These are phyloP conservation scores for Coelastrella sp. DNA, from an alignment of 139 green algal genomes.

Conservation along the genomic window DNA sequence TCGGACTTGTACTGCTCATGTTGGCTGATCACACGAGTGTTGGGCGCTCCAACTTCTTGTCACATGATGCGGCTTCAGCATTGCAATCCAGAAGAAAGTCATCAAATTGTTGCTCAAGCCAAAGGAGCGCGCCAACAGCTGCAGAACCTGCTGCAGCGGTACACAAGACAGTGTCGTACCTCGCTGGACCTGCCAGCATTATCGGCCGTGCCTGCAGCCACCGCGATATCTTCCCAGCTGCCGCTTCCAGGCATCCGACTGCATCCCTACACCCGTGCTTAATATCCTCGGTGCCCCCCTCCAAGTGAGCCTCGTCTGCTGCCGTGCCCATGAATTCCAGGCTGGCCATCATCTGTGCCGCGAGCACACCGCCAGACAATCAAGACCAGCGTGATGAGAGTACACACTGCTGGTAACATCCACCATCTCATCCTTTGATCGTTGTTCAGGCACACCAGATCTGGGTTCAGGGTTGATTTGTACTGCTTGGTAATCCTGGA, in stretches of 20 bases:
- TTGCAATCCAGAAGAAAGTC: too few relatives aligned
- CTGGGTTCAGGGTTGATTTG: constrained; percentile 1
- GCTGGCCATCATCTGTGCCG: neutral
- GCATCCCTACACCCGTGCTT: neutral
- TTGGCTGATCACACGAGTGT: too few relatives aligned
- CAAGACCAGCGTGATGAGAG: constrained; percentile 16
- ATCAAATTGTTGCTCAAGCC: too few relatives aligned
- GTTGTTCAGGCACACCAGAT: constrained; percentile 34
- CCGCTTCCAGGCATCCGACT: neutral
- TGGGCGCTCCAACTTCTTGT: too few relatives aligned
- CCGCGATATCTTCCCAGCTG: neutral
- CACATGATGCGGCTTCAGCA: too few relatives aligned
- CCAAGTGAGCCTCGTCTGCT: constrained; percentile 10
- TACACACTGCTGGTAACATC: neutral
- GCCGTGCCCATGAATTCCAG: neutral
- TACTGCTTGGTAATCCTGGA: constrained; percentile 30
- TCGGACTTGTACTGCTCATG: too few relatives aligned
- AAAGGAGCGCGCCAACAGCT: too few relatives aligned
- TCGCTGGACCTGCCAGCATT: neutral
- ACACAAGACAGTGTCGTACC: neutral
- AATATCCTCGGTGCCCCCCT: neutral
- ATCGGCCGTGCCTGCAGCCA: neutral
- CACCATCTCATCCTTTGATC: constrained; percentile 4
- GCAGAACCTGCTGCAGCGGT: too few relatives aligned
- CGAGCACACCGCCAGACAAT: constrained; percentile 18